Evolutionary conservation across 148 eudicot species (phyloP).

Genomic region (Rhododendron ovatum): DNA sequence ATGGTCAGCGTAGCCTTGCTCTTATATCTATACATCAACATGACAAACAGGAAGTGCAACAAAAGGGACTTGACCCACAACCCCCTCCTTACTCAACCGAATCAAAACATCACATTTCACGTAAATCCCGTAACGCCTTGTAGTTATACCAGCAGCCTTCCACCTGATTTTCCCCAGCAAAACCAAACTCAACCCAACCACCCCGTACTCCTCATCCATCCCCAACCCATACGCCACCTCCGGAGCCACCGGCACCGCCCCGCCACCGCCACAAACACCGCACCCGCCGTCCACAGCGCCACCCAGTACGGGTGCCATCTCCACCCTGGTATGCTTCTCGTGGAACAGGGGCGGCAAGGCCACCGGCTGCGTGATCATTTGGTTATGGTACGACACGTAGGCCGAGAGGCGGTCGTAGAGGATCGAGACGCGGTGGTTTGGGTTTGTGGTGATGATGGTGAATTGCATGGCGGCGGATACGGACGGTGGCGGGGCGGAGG

Average conservation of each 20-base stretch:
- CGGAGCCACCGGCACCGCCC: constrained; percentile 22
- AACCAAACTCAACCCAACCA: constrained; percentile 60
- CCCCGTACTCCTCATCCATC: constrained; percentile 38
- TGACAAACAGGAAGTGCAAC: constrained; percentile 47
- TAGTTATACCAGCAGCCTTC: constrained; percentile 51
- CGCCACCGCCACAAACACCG: constrained; percentile 23
- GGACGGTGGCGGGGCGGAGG: constrained; percentile 40
- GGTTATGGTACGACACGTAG: constrained; percentile 48
- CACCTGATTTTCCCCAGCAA: constrained; percentile 60
- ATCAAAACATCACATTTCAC: constrained; percentile 66
- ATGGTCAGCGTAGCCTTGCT: too few species aligned
- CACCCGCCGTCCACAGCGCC: constrained; percentile 14
- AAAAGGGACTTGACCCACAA: constrained; percentile 53
- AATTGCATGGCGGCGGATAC: constrained; percentile 60
- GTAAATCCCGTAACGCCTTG: constrained; percentile 38
- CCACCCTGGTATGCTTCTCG: constrained; percentile 34
- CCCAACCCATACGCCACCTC: constrained; percentile 28
- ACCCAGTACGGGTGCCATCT: constrained; percentile 34
- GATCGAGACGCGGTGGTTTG: constrained; percentile 50
- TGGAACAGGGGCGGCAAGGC: constrained; percentile 35
- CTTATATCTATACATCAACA: constrained; percentile 33
- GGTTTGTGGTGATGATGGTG: constrained; percentile 55
- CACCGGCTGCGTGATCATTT: constrained; percentile 50
- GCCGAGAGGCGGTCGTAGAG: constrained; percentile 59
- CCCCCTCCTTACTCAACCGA: constrained; percentile 35